phyloP scores from a whole-genome alignment of 2,329 filamentous ascomycete genomes.

The Fusarium sp. region DNA sequence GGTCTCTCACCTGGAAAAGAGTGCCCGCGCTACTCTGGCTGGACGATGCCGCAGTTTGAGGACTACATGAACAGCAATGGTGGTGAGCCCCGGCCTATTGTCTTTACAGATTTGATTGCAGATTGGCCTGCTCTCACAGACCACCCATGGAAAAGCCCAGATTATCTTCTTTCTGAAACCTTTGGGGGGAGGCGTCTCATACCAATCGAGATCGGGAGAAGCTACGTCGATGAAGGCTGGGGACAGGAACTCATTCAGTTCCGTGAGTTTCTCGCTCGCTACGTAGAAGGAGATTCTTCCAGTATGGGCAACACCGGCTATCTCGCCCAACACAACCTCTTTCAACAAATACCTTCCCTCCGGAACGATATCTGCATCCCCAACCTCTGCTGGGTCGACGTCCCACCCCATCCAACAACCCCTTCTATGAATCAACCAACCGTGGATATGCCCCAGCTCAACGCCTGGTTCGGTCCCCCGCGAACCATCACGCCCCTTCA shows the following conservation, averaged over 20 bases:
- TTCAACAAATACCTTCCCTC: slow-evolving; percentile 84
- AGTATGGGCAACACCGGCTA: slow-evolving; percentile 72
- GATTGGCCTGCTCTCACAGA: slow-evolving; percentile 83
- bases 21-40: slow-evolving; percentile 55
- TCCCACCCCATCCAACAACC: slow-evolving; percentile 69
- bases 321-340: slow-evolving; percentile 91
- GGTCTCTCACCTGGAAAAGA: slow-evolving; percentile 39
- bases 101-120: slow-evolving; percentile 75
- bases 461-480: slow-evolving; percentile 93
- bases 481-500: slow-evolving; percentile 94
- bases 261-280: slow-evolving; percentile 74
- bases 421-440: slow-evolving; percentile 56
- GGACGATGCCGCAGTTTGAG: slow-evolving; percentile 74
- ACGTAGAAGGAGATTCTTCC: slow-evolving; percentile 62
- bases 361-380: slow-evolving; percentile 83
- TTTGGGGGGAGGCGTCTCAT: slow-evolving; percentile 84
- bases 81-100: slow-evolving; percentile 70
- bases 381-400: slow-evolving; percentile 85
- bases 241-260: slow-evolving; percentile 86
- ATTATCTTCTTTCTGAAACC: slow-evolving; percentile 82
- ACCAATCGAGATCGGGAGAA: slow-evolving; percentile 87
- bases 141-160: slow-evolving; percentile 79
- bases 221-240: slow-evolving; percentile 90
- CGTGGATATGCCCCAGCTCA: slow-evolving; percentile 77
- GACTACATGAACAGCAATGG: slow-evolving; percentile 67